Percentiles rank a stretch among this genome's conserved stretches.
These are phyloP conservation scores for Pseudomicrostroma phylloplanum DNA, from an alignment of 1,284 basidiomycete genomes.

Conservation along the genomic window DNA sequence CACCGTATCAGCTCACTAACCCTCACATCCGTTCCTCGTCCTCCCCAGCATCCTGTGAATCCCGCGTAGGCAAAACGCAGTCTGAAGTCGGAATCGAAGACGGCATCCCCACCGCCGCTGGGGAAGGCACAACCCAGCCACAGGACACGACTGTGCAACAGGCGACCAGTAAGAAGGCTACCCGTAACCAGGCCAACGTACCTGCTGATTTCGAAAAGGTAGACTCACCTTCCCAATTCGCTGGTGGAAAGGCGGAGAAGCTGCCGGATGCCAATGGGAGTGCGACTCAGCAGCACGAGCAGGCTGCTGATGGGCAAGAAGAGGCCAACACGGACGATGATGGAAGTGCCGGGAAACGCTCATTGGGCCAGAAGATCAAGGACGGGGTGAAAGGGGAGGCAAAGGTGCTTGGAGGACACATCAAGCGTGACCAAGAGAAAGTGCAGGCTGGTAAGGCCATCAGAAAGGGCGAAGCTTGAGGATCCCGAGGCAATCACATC, in stretches of 20 bases:
- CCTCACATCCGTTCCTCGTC: no score
- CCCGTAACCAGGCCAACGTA: slow-evolving; percentile 12
- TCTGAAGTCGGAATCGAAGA: slow-evolving; percentile 19
- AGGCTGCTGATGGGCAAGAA: not conserved
- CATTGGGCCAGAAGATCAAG: slow-evolving; percentile 16
- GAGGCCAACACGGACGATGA: not conserved
- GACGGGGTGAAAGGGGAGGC: slow-evolving; percentile 24
- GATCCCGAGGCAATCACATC: no score
- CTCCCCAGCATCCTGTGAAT: no score
- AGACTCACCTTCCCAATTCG: slow-evolving; percentile 20
- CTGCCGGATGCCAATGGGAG: slow-evolving; percentile 9
- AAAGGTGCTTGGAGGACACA: slow-evolving; percentile 21
- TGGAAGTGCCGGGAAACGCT: not conserved
- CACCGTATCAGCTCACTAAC: no score
- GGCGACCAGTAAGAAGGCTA: slow-evolving; percentile 11
- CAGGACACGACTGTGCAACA: slow-evolving; percentile 18
- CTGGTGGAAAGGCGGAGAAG: slow-evolving; percentile 11
- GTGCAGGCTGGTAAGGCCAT: slow-evolving; percentile 7
- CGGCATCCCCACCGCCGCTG: slow-evolving; percentile 28
- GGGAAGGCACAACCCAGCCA: slow-evolving; percentile 24
- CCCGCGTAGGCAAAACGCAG: slow-evolving; percentile 15
- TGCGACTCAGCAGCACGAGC: slow-evolving; percentile 7
- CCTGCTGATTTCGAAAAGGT: slow-evolving; percentile 23
- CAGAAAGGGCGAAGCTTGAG: slow-evolving; percentile 1
- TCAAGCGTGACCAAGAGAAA: slow-evolving; percentile 11